Percentiles rank a stretch among this genome's conserved stretches.
phyloP scores from a whole-genome alignment of 106 monocot genomes.

The Platanthera zijinensis region DNA sequence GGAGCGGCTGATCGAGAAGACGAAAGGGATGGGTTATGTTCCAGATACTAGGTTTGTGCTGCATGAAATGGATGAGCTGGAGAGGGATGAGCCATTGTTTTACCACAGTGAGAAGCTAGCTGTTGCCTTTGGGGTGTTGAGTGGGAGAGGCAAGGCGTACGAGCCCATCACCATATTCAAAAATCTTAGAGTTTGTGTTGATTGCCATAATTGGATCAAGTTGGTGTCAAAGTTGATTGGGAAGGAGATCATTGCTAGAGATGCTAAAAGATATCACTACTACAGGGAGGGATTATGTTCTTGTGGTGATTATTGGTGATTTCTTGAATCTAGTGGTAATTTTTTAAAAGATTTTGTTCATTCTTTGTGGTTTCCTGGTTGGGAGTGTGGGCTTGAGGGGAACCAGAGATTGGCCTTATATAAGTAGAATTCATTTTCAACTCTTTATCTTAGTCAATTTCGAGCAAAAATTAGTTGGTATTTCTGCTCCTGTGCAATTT shows the following conservation, averaged over 20 bases:
- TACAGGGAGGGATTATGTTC: conserved; percentile 52
- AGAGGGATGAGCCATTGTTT: conserved; percentile 35
- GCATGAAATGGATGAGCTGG: conserved; percentile 41
- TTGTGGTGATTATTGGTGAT: conserved; percentile 69
- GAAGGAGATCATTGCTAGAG: conserved; percentile 52
- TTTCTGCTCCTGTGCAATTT: no score
- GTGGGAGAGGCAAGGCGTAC: conserved; percentile 7
- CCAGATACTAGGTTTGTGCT: conserved; percentile 65
- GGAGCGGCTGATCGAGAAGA: conserved; percentile 34
- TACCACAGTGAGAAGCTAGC: conserved; percentile 56
- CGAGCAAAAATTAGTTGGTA: no score
- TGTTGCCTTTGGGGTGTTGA: conserved; percentile 47
- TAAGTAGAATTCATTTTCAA: no score
- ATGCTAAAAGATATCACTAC: conserved; percentile 49
- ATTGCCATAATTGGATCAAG: conserved; percentile 51
- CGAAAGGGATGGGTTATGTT: conserved; percentile 39
- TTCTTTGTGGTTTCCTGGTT: neutral
- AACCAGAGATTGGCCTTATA: no score
- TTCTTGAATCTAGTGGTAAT: neutral
- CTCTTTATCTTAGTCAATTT: no score
- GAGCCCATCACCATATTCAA: conserved; percentile 34
- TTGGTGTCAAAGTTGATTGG: conserved; percentile 36
- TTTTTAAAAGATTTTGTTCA: neutral
- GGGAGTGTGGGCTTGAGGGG: no score
- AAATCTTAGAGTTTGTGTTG: conserved; percentile 50